Percentiles rank a stretch among this genome's conserved stretches.
Evolutionary conservation across 2,329 filamentous ascomycete species (phyloP).

Genomic region (Claviceps lovelessii): DNA sequence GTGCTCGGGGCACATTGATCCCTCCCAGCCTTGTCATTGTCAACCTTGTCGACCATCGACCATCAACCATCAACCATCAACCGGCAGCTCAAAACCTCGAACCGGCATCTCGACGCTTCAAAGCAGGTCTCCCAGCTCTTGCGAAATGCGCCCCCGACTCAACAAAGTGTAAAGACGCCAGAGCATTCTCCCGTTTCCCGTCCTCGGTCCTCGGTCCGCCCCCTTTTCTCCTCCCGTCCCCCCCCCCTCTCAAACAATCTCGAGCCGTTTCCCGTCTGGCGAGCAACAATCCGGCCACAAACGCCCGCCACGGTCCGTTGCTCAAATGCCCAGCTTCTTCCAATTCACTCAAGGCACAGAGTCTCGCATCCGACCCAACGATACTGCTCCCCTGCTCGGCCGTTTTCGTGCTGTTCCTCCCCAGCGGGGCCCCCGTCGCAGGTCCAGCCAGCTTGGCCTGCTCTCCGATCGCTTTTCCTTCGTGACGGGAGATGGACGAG

Average conservation of each 20-base stretch:
- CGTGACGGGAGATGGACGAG: conserved; percentile 21
- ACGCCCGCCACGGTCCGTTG: background rate
- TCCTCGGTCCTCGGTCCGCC: background rate
- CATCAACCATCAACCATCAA: background rate
- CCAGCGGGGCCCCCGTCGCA: conserved; percentile 17
- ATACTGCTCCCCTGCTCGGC: conserved; percentile 47
- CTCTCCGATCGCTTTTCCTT: conserved; percentile 19
- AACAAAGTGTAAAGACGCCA: background rate
- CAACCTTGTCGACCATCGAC: background rate
- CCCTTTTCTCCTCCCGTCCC: background rate
- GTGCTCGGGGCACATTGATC: too few relatives aligned
- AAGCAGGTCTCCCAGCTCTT: background rate
- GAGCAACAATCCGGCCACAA: background rate
- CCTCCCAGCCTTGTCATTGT: too few relatives aligned
- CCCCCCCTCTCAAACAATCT: background rate
- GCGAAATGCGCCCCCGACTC: background rate
- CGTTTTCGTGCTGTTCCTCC: conserved; percentile 50
- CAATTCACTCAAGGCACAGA: conserved; percentile 52
- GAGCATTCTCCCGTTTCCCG: background rate
- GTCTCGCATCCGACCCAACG: conserved; percentile 36
- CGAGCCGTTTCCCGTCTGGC: background rate
- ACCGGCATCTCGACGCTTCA: background rate
- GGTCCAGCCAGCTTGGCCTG: conserved; percentile 24
- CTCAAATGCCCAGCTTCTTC: conserved; percentile 48
- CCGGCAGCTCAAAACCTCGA: background rate